Percentiles rank a stretch among this genome's conserved stretches.
Conservation (phyloP, 306 rosid species). For the Dalbergia oliveri region DNA sequence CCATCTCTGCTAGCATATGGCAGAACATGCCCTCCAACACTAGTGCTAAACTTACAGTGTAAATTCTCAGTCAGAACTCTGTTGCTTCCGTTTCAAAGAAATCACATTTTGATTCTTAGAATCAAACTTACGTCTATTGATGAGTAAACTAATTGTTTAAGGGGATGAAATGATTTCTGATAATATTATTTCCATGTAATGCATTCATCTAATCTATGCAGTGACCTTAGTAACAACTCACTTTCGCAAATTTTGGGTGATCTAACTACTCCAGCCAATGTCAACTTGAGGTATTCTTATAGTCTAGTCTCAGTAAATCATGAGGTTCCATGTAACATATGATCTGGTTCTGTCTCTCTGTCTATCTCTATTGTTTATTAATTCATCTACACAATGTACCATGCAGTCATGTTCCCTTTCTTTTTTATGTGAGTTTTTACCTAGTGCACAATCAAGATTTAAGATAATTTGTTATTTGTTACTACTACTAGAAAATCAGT, state of each 20-base stretch:
- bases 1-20: constrained; percentile 64
- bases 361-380: not conserved
- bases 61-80: constrained; percentile 44
- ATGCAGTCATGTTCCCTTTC: not conserved
- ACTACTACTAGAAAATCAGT: too few species aligned
- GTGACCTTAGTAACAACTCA: constrained; percentile 77
- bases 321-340: constrained; percentile 10
- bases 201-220: constrained; percentile 50
- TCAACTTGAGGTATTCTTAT: constrained; percentile 74
- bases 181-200: constrained; percentile 30
- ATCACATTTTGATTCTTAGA: constrained; percentile 24
- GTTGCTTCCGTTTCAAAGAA: constrained; percentile 15
- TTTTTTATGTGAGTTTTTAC: not conserved
- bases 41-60: constrained; percentile 63
- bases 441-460: too few species aligned
- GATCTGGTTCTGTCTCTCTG: constrained; percentile 26
- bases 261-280: constrained; percentile 63
- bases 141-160: not conserved
- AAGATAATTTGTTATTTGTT: too few species aligned
- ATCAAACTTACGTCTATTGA: constrained; percentile 32
- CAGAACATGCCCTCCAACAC: constrained; percentile 51
- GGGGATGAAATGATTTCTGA: constrained; percentile 30
- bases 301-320: not conserved
- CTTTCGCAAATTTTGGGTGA: constrained; percentile 56
- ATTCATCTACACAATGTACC: constrained; percentile 21